Conservation (phyloP, 73 alveolate species). For the Symbiodinium natans region DNA sequence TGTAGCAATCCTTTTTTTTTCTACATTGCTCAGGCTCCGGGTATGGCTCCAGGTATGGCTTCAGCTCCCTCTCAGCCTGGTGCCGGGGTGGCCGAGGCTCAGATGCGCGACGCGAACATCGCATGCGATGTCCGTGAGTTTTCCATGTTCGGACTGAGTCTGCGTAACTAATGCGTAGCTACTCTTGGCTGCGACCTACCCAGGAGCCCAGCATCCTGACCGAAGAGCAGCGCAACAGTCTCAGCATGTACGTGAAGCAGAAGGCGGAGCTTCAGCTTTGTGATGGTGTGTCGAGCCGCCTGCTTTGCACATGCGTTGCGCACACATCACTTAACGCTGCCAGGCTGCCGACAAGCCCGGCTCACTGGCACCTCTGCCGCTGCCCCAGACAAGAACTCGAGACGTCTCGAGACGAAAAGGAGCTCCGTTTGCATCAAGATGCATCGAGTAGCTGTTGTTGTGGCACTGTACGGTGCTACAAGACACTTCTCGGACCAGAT, state of each 20-base stretch:
- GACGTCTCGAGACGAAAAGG: too few species aligned
- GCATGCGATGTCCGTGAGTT: too few species aligned
- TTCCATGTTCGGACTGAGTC: too few species aligned
- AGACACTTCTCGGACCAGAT: neutral
- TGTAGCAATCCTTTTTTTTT: too few species aligned
- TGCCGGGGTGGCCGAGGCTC: neutral
- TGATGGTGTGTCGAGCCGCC: neutral
- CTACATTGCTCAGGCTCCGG: neutral
- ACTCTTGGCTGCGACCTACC: neutral
- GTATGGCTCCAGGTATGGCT: neutral
- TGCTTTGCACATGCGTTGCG: too few species aligned
- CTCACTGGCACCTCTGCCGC: neutral
- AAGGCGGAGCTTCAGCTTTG: neutral
- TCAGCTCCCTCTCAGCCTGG: neutral
- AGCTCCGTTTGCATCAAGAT: too few species aligned
- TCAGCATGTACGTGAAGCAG: constrained; percentile 9
- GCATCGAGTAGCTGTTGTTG: too few species aligned
- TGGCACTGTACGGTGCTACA: too few species aligned
- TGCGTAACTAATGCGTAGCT: too few species aligned
- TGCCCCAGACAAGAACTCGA: too few species aligned
- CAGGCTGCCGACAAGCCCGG: neutral
- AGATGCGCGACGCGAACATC: neutral
- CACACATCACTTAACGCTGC: neutral
- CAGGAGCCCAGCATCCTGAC: constrained; percentile 8
- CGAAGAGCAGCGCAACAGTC: constrained; percentile 3